Conservation (phyloP, 2,329 filamentous ascomycete genomes). For the Gnomoniopsis smithogilvyi region DNA sequence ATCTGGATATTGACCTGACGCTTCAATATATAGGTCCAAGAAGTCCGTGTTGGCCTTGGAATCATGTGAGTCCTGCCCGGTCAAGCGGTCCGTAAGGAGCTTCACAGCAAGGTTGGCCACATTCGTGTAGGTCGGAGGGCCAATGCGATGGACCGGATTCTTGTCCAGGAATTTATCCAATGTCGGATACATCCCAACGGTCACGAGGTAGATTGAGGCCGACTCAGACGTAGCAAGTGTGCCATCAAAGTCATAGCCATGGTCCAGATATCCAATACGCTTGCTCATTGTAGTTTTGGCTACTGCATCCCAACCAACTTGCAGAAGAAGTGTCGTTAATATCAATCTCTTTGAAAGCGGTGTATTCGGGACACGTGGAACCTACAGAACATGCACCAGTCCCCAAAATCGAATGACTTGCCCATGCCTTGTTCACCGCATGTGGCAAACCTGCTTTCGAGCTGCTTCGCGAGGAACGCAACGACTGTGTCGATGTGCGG, state of each 20-base stretch:
- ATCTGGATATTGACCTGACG: slow-evolving; percentile 29
- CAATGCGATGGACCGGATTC: slow-evolving; percentile 26
- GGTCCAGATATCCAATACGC: slow-evolving; percentile 32
- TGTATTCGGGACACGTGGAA: not conserved
- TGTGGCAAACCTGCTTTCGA: not conserved
- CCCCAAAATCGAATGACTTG: slow-evolving; percentile 4
- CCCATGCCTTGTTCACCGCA: not conserved
- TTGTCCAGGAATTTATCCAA: slow-evolving; percentile 28
- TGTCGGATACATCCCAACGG: slow-evolving; percentile 23
- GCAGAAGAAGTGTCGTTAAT: not conserved
- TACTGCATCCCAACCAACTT: slow-evolving; percentile 7
- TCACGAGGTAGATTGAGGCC: not conserved
- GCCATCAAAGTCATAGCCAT: slow-evolving; percentile 32
- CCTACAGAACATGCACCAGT: slow-evolving; percentile 8
- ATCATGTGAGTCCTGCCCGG: slow-evolving; percentile 25
- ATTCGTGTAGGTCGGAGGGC: slow-evolving; percentile 25
- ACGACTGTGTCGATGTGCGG: slow-evolving; percentile 3
- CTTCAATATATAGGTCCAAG: slow-evolving; percentile 33
- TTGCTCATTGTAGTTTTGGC: slow-evolving; percentile 17
- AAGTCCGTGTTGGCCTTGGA: slow-evolving; percentile 28
- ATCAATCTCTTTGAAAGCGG: not conserved
- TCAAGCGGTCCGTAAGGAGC: slow-evolving; percentile 22
- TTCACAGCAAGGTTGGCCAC: slow-evolving; percentile 22
- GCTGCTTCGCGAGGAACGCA: slow-evolving; percentile 4
- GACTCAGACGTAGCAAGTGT: slow-evolving; percentile 30